A percentile compares a stretch with the other conserved stretches of the same genome.
These are phyloP conservation scores for Monosporascus ibericus DNA, from an alignment of 2,329 filamentous ascomycete genomes.

Conservation along the genomic window DNA sequence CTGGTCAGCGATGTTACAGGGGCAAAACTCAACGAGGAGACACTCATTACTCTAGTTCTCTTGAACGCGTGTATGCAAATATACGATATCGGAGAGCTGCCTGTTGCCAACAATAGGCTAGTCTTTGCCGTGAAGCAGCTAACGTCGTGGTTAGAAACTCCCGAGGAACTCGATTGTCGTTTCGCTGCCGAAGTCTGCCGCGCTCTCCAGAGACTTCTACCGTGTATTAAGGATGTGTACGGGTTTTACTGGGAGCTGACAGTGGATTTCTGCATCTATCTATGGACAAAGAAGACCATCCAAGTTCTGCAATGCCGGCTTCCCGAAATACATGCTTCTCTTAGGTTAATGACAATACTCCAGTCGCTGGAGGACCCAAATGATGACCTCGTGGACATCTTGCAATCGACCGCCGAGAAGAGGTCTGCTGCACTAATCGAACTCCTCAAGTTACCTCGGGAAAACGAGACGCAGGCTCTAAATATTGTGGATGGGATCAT, in stretches of 20 bases:
- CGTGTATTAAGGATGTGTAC: constrained; percentile 74
- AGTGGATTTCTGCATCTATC: constrained; percentile 50
- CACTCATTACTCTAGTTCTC: constrained; percentile 44
- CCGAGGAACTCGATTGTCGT: constrained; percentile 35
- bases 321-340: constrained; percentile 62
- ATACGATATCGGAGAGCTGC: constrained; percentile 46
- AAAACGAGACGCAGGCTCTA: constrained; percentile 53
- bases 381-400: constrained; percentile 75
- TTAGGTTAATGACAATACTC: constrained; percentile 63
- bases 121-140: constrained; percentile 81
- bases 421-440: constrained; percentile 55
- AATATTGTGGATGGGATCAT: constrained; percentile 72
- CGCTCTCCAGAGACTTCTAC: constrained; percentile 57
- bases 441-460: constrained; percentile 51
- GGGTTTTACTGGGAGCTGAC: constrained; percentile 77
- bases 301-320: constrained; percentile 42
- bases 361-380: constrained; percentile 66
- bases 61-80: constrained; percentile 47
- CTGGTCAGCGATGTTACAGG: constrained; percentile 56
- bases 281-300: constrained; percentile 47
- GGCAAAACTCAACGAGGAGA: constrained; percentile 37
- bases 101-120: constrained; percentile 60
- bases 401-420: constrained; percentile 52
- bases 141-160: constrained; percentile 60
- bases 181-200: constrained; percentile 49